Evolutionary conservation across 192 early-diverging fungal genomes (phyloP).

Genomic region (Backusella westeae): DNA sequence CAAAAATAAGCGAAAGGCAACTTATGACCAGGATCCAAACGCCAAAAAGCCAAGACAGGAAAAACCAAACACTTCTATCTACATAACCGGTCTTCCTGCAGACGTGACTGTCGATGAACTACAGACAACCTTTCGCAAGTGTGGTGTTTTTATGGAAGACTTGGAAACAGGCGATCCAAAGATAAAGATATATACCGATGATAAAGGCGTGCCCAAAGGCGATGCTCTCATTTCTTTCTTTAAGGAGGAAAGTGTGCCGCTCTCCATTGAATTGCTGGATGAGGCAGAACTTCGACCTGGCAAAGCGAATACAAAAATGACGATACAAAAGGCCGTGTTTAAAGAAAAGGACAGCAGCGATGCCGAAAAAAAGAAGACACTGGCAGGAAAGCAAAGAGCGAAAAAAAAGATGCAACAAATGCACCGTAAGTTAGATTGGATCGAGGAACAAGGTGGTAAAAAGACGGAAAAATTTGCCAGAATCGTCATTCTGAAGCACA

Average conservation of each 20-base stretch:
- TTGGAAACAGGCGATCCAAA: constrained; percentile 61
- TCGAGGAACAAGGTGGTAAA: constrained; percentile 65
- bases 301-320: constrained; percentile 56
- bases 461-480: constrained; percentile 75
- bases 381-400: constrained; percentile 54
- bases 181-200: constrained; percentile 87
- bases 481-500: constrained; percentile 91
- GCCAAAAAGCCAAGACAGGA: constrained; percentile 54
- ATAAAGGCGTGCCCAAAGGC: constrained; percentile 72
- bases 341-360: constrained; percentile 55
- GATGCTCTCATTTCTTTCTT: constrained; percentile 93
- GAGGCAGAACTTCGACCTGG: constrained; percentile 79
- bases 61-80: constrained; percentile 77
- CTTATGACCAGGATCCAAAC: constrained; percentile 27
- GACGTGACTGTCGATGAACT: constrained; percentile 84
- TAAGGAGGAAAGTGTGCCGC: constrained; percentile 83
- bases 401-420: constrained; percentile 70
- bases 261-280: constrained; percentile 85
- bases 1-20: constrained; percentile 52
- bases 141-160: constrained; percentile 82
- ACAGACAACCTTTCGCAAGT: constrained; percentile 67
- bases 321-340: constrained; percentile 83
- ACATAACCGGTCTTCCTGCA: constrained; percentile 80
- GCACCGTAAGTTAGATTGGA: constrained; percentile 87
- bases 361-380: constrained; percentile 31